Evolutionary conservation across 768 basidiomycete genomes (phyloP).

Genomic region (Mycena haematopus): DNA sequence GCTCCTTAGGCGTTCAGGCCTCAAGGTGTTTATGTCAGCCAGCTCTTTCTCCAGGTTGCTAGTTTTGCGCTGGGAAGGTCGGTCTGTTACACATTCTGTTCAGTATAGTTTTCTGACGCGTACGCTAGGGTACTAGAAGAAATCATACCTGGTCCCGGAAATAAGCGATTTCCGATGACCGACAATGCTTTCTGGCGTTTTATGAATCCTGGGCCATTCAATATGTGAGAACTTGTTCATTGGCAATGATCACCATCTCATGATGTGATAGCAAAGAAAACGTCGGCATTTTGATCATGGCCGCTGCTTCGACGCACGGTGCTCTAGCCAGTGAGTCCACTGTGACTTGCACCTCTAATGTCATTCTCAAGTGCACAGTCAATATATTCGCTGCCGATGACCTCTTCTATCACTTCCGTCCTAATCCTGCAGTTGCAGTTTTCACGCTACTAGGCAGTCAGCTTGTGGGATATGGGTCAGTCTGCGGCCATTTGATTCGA

Average conservation of each 20-base stretch:
- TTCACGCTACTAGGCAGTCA: slow-evolving; percentile 38
- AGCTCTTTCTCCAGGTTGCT: slow-evolving; percentile 32
- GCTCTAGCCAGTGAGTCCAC: slow-evolving; percentile 41
- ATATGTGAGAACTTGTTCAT: slow-evolving; percentile 28
- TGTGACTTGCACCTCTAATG: background rate
- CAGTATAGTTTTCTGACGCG: background rate
- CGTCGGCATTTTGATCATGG: slow-evolving; percentile 52
- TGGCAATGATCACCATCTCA: background rate
- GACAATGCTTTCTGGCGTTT: slow-evolving; percentile 41
- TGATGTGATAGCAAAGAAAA: slow-evolving; percentile 47
- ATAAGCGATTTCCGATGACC: slow-evolving; percentile 22
- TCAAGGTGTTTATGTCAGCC: slow-evolving; percentile 29
- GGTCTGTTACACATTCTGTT: background rate
- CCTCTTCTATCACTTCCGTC: slow-evolving; percentile 45
- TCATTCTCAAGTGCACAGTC: slow-evolving; percentile 26
- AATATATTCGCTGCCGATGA: slow-evolving; percentile 51
- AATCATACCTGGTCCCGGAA: slow-evolving; percentile 29
- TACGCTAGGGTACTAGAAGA: slow-evolving; percentile 19
- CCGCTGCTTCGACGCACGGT: slow-evolving; percentile 50
- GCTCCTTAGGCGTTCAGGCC: slow-evolving; percentile 25
- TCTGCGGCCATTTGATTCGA: background rate
- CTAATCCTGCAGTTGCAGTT: slow-evolving; percentile 38
- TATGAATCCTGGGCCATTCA: slow-evolving; percentile 56
- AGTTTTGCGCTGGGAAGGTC: slow-evolving; percentile 27
- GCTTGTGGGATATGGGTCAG: slow-evolving; percentile 37